Evolutionary conservation across 2,329 filamentous ascomycete genomes (phyloP).

Genomic region (Leptoxyphium fumago): DNA sequence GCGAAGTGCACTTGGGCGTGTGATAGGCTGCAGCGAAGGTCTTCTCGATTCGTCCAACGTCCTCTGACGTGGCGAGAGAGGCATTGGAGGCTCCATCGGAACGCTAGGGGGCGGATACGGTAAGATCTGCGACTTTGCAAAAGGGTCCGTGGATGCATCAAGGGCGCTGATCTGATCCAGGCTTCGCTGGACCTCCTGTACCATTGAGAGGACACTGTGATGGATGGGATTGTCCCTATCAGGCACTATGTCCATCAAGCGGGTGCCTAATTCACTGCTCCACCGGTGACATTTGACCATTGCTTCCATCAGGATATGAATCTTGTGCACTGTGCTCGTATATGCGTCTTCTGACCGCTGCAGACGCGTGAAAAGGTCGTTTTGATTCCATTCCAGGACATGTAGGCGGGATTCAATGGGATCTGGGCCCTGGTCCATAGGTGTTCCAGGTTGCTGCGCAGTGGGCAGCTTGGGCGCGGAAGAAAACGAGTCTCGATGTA

Average conservation of each 20-base stretch:
- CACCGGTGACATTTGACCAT: constrained; percentile 63
- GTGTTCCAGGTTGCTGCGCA: constrained; percentile 5
- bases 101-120: constrained; percentile 18
- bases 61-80: constrained; percentile 75
- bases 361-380: constrained; percentile 62
- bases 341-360: constrained; percentile 73
- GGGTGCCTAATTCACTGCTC: constrained; percentile 70
- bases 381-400: constrained; percentile 66
- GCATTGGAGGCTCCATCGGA: constrained; percentile 23
- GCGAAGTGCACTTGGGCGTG: constrained; percentile 53
- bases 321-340: constrained; percentile 63
- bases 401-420: constrained; percentile 60
- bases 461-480: constrained; percentile 57
- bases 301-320: constrained; percentile 68
- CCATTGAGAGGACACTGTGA: constrained; percentile 52
- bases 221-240: constrained; percentile 63
- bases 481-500: constrained; percentile 80
- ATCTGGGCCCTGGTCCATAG: constrained; percentile 55
- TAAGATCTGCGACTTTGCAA: constrained; percentile 23
- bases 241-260: constrained; percentile 58
- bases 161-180: constrained; percentile 41
- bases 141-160: constrained; percentile 49
- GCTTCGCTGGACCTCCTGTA: constrained; percentile 48
- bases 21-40: constrained; percentile 48
- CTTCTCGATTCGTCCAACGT: constrained; percentile 72